Evolutionary conservation across 192 early-diverging fungal genomes (phyloP), one percentile per base, ranked within the genome.

Genomic region (Backusella mclennaniae): DNA sequence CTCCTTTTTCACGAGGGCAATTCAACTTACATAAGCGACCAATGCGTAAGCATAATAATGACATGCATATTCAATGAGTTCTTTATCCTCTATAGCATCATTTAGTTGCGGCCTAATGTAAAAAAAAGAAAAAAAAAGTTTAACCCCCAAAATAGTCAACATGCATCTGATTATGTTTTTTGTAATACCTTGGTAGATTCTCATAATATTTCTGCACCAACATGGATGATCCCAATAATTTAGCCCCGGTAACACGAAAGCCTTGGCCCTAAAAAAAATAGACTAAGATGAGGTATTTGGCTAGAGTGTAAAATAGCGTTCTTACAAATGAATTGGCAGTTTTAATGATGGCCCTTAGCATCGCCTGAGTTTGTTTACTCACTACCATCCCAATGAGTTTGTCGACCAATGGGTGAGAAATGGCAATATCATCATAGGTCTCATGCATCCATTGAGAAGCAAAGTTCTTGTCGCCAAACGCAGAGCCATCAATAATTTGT

Each of bases 21-120:
- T 63, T 14, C 8, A 63, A 26, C 78, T 71, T 79, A 79, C 79
- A 77, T 91, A 91, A 35, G 88, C 82, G 15, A 89, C 85, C 23
- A 91, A 63, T 1, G 87, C 86, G 80, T 85, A 88, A 46, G 85
- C 77, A 49, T 85, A 87, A 39, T 91, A 91, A 66, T 84, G 90
- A 12, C 83, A 79, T 12, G 83, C 80, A 39, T 82, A 69, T 29
- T 87, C 84, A n/a, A 91, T 75, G 0, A 77, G 66, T 14, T 79
- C 70, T 9, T 74, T 42, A 42, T 82, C 74, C 15, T 69, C 17
- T 12, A 78, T 71, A 63, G 23, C 9, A 29, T 63, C 23, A 63
- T 29, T 29, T 5, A n/a, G 1, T 63, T 63, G 23, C 56, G 56
- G 23, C 12, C 56, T 53, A 53, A 53, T 33, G 1, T 33, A 33